Evolutionary conservation across 2,329 filamentous ascomycete species (phyloP).

Genomic region (Colletotrichum noveboracense): DNA sequence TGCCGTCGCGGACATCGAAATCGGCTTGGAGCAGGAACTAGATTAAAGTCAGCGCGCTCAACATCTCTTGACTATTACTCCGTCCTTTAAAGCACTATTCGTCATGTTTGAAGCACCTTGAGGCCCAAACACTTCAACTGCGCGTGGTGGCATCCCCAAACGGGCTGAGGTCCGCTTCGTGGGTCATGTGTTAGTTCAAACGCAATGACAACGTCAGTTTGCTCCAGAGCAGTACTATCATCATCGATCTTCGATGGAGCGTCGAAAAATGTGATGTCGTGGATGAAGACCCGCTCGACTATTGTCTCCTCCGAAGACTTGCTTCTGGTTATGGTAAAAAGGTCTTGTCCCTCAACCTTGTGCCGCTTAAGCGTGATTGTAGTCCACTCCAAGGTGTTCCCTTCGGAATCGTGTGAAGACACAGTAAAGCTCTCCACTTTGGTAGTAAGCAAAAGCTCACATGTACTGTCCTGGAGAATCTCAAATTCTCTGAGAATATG

Average conservation of each 20-base stretch:
- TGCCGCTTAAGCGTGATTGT: not conserved
- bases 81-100: not conserved
- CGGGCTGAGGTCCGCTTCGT: not conserved
- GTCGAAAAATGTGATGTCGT: not conserved
- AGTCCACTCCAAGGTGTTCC: not conserved
- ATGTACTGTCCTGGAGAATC: constrained; percentile 39
- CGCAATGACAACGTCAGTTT: not conserved
- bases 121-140: not conserved
- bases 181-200: not conserved
- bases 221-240: not conserved
- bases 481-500: constrained; percentile 38
- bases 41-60: not conserved
- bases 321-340: not conserved
- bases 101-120: not conserved
- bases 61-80: not conserved
- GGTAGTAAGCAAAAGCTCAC: constrained; percentile 42
- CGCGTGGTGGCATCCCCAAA: not conserved
- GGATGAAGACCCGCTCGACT: not conserved
- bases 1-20: constrained; percentile 52
- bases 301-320: not conserved
- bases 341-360: not conserved
- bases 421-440: not conserved
- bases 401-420: not conserved
- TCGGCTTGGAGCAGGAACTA: constrained; percentile 55
- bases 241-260: not conserved